Base-by-base conservation (phyloP, 2,329 filamentous ascomycete genomes). In the Verticillium longisporum region DNA sequence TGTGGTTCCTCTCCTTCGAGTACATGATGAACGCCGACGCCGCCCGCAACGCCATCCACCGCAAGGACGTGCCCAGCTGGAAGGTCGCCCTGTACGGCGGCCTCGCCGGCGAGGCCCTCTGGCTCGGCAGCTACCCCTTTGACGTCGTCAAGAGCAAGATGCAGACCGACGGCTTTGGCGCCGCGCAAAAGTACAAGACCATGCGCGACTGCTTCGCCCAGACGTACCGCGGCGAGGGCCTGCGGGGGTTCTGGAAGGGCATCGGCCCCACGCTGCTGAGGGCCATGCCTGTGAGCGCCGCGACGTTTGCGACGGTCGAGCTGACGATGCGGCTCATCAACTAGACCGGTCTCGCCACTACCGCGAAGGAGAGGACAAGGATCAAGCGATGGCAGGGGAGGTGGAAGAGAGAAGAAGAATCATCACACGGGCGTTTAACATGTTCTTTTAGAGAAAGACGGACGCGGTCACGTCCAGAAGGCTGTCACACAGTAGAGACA, bases 91-190 rank as follows among this genome's bases (percentile, higher is more conserved):
- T 91, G 13, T 99, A 98, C 74, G 95, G 95, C 66, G 95, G 95
- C 55, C 76, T 99, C 50, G 95, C 95, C 0, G 95, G 95, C 68
- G 95, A 99, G 81, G 91, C 88, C 59, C 83, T 99, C 61, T 99
- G 95, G 95, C 80, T 99, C 60, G 83, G 84, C 38, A 96, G 92
- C 72, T 99, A 99, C 77, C 95, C 95, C 26, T 89, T 99, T 66
- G 95, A 99, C 77, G 94, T 99, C 34, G 78, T 99, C 77, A 99
- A 99, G 89, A 97, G 92, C 78, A 98, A 97, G 85, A 97, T 98
- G 94, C 95, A 99, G 84, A 97, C 89, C 62, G 95, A 99, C 77
- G 93, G 91, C 0, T 95, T 97, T 72, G 92, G 91, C 4, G 64
- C 74, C 57, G 78, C 83, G 64, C 87, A 88, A 79, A 83, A 83